Evolutionary conservation across 2,329 filamentous ascomycete genomes (phyloP), one percentile per base, ranked within the genome.

Genomic region (Fonsecaea monophora): DNA sequence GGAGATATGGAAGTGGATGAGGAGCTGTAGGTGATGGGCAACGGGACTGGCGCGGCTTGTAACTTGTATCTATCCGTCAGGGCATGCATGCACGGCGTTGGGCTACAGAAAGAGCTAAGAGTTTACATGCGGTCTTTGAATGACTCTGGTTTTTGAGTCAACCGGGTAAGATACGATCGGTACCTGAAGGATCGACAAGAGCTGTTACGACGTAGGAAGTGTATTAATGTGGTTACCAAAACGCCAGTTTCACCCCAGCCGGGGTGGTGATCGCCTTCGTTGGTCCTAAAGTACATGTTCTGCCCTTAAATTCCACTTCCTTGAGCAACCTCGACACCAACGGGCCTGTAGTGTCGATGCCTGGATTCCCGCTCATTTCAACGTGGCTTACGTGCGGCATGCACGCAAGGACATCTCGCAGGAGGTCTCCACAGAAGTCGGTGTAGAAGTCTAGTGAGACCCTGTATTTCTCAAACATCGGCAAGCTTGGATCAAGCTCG

Each of bases 1-100:
- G 79, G 78, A 57, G 77, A 89, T 53, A 92, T 92, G 89, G 90
- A 92, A 13, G 84, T 88, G 54, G 90, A 92, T 73, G 88, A 91
- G 72, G 81, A 84, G 62, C 76, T 83, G 74, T 82, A 72, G 76
- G 60, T 13, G 30, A 37, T 18, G 55, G 15, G 56, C 50, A 40
- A 34, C 9, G n/a, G 21, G 21, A 30, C 32, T 15, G 53, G n/a
- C 34, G 7, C 25, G 48, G 58, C 50, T 65, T 69, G 67, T 67
- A 66, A 69, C 45, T 62, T 64, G 61, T 69, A 69, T 61, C 65
- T 62, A 65, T 34, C 61, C 48, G 56, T 54, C 38, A 66, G 54
- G 42, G 58, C 37, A 37, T 59, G 64, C 62, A 62, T 65, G 65
- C 56, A 61, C 45, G 67, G 67, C 67, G 61, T 69, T 69, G 6